Conservation (phyloP, 2,329 filamentous ascomycete species). For the Diaporthe citrichinensis region DNA sequence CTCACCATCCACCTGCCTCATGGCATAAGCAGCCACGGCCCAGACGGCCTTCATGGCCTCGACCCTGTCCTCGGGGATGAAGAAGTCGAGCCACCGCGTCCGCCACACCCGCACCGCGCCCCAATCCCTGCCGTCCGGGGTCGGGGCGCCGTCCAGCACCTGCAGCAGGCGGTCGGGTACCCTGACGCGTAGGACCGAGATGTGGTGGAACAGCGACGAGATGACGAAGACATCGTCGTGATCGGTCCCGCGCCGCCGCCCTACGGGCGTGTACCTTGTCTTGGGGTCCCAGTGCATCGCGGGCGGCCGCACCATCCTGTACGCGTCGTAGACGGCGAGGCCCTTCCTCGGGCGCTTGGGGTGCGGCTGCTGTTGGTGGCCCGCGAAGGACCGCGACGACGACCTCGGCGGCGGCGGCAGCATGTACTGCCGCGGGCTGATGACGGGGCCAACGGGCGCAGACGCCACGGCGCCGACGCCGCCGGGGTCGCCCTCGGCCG, state of each 20-base stretch:
- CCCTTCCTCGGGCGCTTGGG: conserved; percentile 68
- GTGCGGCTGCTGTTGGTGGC: conserved; percentile 44
- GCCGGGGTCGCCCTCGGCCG: not conserved
- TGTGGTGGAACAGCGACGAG: conserved; percentile 73
- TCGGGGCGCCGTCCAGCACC: conserved; percentile 63
- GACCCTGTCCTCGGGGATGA: conserved; percentile 66
- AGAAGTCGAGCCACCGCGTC: conserved; percentile 74
- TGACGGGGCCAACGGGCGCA: not conserved
- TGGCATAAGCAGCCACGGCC: conserved; percentile 72
- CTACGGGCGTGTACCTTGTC: conserved; percentile 70
- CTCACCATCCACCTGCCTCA: conserved; percentile 60
- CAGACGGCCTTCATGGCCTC: conserved; percentile 71
- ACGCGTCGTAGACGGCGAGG: conserved; percentile 73
- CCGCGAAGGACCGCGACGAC: conserved; percentile 13
- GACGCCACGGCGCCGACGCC: not conserved
- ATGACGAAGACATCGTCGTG: conserved; percentile 75
- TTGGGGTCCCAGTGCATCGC: conserved; percentile 72
- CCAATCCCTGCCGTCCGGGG: conserved; percentile 58
- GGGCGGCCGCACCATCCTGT: conserved; percentile 73
- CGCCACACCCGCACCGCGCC: conserved; percentile 68
- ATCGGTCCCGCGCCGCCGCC: conserved; percentile 59
- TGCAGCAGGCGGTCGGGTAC: conserved; percentile 68
- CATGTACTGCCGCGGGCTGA: conserved; percentile 5
- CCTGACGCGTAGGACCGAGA: conserved; percentile 71
- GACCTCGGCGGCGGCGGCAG: not conserved